Conservation (phyloP, 2,329 filamentous ascomycete species). For the Neofusicoccum umdonicola region DNA sequence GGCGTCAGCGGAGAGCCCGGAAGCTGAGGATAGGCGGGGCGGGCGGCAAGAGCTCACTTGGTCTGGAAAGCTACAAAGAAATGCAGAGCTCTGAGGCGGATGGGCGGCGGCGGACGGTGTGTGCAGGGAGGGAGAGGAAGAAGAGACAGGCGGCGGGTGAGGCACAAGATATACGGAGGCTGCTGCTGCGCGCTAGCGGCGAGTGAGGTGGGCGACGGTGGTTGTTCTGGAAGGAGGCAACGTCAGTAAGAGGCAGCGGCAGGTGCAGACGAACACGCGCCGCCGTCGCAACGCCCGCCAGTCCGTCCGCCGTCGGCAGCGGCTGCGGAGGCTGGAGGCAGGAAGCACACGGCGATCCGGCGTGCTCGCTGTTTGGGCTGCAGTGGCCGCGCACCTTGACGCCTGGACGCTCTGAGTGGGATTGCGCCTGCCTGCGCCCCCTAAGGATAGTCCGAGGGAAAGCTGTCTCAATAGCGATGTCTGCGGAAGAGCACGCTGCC, state of each 20-base stretch:
- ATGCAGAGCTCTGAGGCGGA: conserved; percentile 42
- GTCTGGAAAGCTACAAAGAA: conserved; percentile 43
- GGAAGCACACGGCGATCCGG: conserved; percentile 1
- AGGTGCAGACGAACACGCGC: conserved; percentile 17
- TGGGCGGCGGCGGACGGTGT: conserved; percentile 37
- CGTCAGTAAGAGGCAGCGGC: conserved; percentile 19
- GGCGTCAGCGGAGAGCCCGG: background rate
- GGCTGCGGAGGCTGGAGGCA: background rate
- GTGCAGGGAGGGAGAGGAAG: conserved; percentile 32
- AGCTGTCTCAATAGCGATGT: conserved; percentile 19
- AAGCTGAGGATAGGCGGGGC: background rate
- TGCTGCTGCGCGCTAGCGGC: conserved; percentile 18
- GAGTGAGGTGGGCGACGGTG: conserved; percentile 14
- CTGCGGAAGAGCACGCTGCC: conserved; percentile 7
- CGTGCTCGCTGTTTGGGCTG: conserved; percentile 5
- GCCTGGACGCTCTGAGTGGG: background rate
- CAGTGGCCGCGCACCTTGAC: conserved; percentile 9
- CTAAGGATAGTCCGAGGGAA: conserved; percentile 15
- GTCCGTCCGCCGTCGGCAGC: background rate
- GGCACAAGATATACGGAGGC: conserved; percentile 23
- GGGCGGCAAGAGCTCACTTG: conserved; percentile 26
- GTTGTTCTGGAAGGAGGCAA: conserved; percentile 18
- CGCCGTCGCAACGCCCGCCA: conserved; percentile 11
- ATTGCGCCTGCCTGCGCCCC: conserved; percentile 10
- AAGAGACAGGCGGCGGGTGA: conserved; percentile 21